Base-by-base conservation (phyloP, 1,139 yeast genomes). In the Blastobotrys malaysiensis region DNA sequence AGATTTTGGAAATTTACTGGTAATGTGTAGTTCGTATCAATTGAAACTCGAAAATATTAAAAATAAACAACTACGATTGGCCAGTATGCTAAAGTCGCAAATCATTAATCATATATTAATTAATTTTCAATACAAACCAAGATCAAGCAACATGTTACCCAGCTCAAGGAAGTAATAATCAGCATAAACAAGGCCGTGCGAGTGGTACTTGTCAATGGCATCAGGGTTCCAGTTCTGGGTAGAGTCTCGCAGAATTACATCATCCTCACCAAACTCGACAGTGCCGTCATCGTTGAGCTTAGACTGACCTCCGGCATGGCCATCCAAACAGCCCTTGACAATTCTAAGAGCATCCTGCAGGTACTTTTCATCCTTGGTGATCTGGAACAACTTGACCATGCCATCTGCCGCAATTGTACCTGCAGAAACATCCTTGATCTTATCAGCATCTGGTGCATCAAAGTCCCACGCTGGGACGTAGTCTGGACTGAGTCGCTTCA, bases 391-490 rank as follows among this genome's bases (percentile, higher is more conserved):
- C 14, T 26, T 26, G 13, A 57, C 9, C 52, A 69, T 49, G 0
- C 71, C 72, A 18, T 64, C 57, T 5, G 66, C 59, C n/a, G 71
- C 62, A 27, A 64, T 61, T 68, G 64, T 66, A 2, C 63, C 71
- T 1, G 71, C 70, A 2, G 71, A 68, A 14, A 61, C 60, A 51
- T 68, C 71, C 52, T 63, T 62, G 48, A 59, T 54, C 20, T 63
- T 56, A 13, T 43, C 46, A 2, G 60, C 58, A 26, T 60, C 59
- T 6, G 71, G 71, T 13, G 71, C 70, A 55, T 63, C 66, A 55
- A 68, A 68, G 53, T 68, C 71, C 72, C 71, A 68, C 36, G 57
- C 54, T 4, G 69, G 69, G 3, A 65, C 68, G 18, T 58, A 63
- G 26, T 48, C 51, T 3, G 18, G 39, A 9, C 21, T n/a, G 16